Conservation (phyloP, 306 rosid genomes). For the Vicia villosa region DNA sequence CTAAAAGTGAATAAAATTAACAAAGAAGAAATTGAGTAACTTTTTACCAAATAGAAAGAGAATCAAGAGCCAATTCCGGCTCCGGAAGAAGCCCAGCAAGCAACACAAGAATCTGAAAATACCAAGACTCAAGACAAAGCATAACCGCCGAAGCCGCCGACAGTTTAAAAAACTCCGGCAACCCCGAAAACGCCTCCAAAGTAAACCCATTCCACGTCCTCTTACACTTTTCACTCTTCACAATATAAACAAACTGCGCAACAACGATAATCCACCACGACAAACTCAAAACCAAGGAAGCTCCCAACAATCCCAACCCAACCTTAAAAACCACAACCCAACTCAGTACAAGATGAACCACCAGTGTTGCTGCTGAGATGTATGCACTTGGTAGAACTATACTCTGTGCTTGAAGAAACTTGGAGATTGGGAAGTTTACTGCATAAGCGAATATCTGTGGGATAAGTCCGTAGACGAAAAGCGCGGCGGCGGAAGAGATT, state of each 20-base stretch:
- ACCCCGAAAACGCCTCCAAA: constrained; percentile 48
- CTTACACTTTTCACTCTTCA: constrained; percentile 61
- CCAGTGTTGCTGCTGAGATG: constrained; percentile 56
- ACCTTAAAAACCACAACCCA: constrained; percentile 63
- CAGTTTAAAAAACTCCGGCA: constrained; percentile 58
- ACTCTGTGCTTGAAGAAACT: constrained; percentile 80
- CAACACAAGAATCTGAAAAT: constrained; percentile 74
- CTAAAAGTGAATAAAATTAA: too few relatives aligned
- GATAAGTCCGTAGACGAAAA: constrained; percentile 67
- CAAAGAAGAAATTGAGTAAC: not conserved
- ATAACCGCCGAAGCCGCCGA: constrained; percentile 75
- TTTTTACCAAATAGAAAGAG: constrained; percentile 72
- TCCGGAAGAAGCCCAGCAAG: constrained; percentile 69
- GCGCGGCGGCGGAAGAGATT: constrained; percentile 57
- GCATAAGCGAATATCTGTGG: constrained; percentile 87
- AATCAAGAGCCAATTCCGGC: constrained; percentile 72
- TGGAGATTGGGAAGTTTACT: constrained; percentile 70
- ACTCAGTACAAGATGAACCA: constrained; percentile 51
- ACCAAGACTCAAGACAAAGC: constrained; percentile 81
- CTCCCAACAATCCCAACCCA: constrained; percentile 70
- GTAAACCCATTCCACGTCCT: constrained; percentile 68
- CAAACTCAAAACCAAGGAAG: constrained; percentile 63
- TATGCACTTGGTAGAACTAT: constrained; percentile 72
- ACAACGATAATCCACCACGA: constrained; percentile 83
- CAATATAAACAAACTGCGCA: constrained; percentile 63